phyloP scores from a whole-genome alignment of 305 asterid species.

The Rubia peregrina region DNA sequence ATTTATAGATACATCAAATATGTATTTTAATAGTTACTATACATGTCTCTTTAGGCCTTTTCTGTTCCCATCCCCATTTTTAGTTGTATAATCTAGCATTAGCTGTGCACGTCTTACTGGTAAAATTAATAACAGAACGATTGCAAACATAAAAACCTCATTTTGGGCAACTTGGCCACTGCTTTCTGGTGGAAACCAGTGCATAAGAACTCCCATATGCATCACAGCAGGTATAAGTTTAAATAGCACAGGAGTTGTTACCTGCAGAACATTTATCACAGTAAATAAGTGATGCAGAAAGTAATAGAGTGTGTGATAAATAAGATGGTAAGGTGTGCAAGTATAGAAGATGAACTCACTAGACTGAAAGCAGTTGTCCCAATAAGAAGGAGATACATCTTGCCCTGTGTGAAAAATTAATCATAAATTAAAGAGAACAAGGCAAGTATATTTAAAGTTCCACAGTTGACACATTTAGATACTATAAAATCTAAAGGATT shows the following conservation, averaged over 20 bases:
- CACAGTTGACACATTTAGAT: not conserved
- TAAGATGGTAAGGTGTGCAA: slow-evolving; percentile 7
- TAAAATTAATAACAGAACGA: not conserved
- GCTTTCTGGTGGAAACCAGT: slow-evolving; percentile 77
- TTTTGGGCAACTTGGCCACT: slow-evolving; percentile 18
- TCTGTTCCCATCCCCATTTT: not conserved
- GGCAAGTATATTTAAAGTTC: not conserved
- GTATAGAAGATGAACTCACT: slow-evolving; percentile 36
- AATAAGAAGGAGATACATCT: slow-evolving; percentile 90
- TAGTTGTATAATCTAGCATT: not conserved
- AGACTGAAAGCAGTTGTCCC: slow-evolving; percentile 98
- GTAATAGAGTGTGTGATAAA: slow-evolving; percentile 5
- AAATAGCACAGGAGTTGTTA: slow-evolving; percentile 86
- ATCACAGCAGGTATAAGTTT: slow-evolving; percentile 73
- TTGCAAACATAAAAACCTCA: slow-evolving; percentile 40
- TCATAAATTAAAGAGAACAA: slow-evolving; percentile 8
- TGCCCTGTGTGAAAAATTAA: slow-evolving; percentile 49
- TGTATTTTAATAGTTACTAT: no score
- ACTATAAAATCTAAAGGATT: not conserved
- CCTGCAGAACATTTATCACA: slow-evolving; percentile 38
- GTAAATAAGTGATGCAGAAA: slow-evolving; percentile 12
- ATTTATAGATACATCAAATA: no score
- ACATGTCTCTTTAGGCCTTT: not conserved
- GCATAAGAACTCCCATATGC: slow-evolving; percentile 82
- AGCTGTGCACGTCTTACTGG: not conserved